Evolutionary conservation across 2,329 filamentous ascomycete species (phyloP).

Genomic region (Xylaria sp.): DNA sequence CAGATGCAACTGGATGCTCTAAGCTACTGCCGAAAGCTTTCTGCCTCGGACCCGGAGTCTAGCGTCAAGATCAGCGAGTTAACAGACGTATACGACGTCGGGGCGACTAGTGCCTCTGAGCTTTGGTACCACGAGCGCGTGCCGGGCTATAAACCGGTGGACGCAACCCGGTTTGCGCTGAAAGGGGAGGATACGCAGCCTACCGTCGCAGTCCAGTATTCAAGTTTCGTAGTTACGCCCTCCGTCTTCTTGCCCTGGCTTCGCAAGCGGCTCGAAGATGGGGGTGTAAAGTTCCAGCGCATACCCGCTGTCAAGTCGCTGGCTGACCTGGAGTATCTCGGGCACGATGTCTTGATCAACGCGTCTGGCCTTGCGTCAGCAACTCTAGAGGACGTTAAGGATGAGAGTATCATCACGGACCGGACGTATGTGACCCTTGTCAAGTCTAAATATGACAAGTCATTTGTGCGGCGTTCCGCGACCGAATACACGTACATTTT

Average conservation of each 20-base stretch:
- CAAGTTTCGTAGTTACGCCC: conserved; percentile 4
- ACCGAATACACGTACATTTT: conserved; percentile 21
- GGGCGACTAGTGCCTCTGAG: conserved; percentile 1
- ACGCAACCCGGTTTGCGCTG: not conserved
- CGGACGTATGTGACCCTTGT: conserved; percentile 18
- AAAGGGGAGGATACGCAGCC: not conserved
- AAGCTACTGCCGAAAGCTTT: conserved; percentile 9
- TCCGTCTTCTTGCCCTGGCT: conserved; percentile 10
- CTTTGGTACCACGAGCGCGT: conserved; percentile 12
- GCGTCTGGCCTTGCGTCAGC: conserved; percentile 16
- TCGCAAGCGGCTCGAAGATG: conserved; percentile 7
- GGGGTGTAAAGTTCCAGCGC: conserved; percentile 11
- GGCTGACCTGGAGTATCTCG: conserved; percentile 13
- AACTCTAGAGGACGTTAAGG: conserved; percentile 14
- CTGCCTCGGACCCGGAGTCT: conserved; percentile 16
- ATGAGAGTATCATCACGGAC: conserved; percentile 11
- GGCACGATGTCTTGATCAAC: conserved; percentile 14
- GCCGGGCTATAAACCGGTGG: not conserved
- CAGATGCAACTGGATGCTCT: conserved; percentile 20
- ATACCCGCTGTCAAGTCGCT: conserved; percentile 8
- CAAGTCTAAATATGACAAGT: conserved; percentile 11
- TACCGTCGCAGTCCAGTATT: conserved; percentile 6
- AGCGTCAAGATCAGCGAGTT: conserved; percentile 6
- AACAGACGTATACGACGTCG: conserved; percentile 17
- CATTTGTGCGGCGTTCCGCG: conserved; percentile 17